Base-by-base conservation (phyloP, 345 rosid genomes). In the Aurinia saxatilis region DNA sequence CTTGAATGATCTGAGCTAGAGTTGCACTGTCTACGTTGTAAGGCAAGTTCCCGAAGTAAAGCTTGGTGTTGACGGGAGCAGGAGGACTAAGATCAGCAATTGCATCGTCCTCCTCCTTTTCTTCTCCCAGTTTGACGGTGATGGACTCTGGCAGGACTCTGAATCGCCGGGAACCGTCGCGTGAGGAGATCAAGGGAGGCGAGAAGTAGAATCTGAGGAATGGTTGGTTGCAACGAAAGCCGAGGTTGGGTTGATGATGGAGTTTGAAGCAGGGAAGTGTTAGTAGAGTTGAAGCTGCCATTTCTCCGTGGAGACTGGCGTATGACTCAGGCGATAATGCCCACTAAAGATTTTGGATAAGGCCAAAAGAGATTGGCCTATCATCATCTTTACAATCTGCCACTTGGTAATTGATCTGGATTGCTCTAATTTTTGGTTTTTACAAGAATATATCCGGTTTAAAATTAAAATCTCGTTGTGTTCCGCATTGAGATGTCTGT, bases 41-140 rank as follows among this genome's bases (percentile, higher is more conserved):
- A 49, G 97, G 96, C 70, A 92, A 77, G 65, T 92, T 92, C 41
- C 98, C 99, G 57, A 89, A 83, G 77, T 87, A 92, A 55, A 92
- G 88, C 77, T 89, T 92, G 19, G 97, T 89, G 46, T 69, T 81
- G 8, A 77, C 55, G n/a, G 65, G 1, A 5, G 29, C 65, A 33
- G 50, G 54, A 46, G 45, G 60, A 8, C 62, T 71, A 13, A 18
- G 65, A 29, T 72, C 77, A 31, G 21, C 25, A 2, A 12, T 41
- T 10, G 12, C 49, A 14, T 54, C 77, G 0, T 38, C 60, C 10
- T 73, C 71, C 10, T 58, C 54, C 40, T 50, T 66, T 42, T 47
- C 73, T 39, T 49, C 72, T 25, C 63, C 80, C 38, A 21, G 67
- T 50, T 75, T 73, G 29, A 33, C 67, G 5, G 68, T 21, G 31